Percentiles rank a stretch among this genome's conserved stretches.
Evolutionary conservation across 1,284 basidiomycete genomes (phyloP).

Genomic region (Ustilago hordei): DNA sequence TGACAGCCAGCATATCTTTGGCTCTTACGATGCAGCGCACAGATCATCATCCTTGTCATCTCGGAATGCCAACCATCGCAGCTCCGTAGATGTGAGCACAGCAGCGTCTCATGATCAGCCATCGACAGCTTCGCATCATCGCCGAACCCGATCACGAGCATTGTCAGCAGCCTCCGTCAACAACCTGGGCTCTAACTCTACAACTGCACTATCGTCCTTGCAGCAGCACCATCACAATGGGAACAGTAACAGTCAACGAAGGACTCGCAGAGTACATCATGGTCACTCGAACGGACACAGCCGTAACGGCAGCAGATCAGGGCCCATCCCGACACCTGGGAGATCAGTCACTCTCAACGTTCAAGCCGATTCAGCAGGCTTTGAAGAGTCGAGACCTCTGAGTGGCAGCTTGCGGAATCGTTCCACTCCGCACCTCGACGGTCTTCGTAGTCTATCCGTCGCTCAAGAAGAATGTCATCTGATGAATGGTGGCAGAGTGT

Average conservation of each 20-base stretch:
- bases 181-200: neutral
- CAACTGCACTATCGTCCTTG: constrained; percentile 1
- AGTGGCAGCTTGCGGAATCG: constrained; percentile 35
- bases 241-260: neutral
- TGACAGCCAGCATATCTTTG: constrained; percentile 42
- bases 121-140: constrained; percentile 6
- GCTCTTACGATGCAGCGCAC: constrained; percentile 16
- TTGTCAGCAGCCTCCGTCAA: constrained; percentile 28
- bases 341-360: constrained; percentile 3
- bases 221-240: constrained; percentile 18
- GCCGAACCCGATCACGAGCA: constrained; percentile 30
- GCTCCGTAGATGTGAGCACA: constrained; percentile 3
- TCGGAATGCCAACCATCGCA: constrained; percentile 5
- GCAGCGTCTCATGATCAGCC: constrained; percentile 6
- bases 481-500: neutral
- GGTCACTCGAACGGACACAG: constrained; percentile 15
- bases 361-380: neutral
- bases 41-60: neutral
- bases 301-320: constrained; percentile 26
- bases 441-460: constrained; percentile 15
- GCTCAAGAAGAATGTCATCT: constrained; percentile 15
- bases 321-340: constrained; percentile 10
- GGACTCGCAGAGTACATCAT: constrained; percentile 22
- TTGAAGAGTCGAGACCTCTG: constrained; percentile 19
- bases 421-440: constrained; percentile 39